Base-by-base conservation (phyloP, 768 basidiomycete genomes). In the Naganishia antarctica region DNA sequence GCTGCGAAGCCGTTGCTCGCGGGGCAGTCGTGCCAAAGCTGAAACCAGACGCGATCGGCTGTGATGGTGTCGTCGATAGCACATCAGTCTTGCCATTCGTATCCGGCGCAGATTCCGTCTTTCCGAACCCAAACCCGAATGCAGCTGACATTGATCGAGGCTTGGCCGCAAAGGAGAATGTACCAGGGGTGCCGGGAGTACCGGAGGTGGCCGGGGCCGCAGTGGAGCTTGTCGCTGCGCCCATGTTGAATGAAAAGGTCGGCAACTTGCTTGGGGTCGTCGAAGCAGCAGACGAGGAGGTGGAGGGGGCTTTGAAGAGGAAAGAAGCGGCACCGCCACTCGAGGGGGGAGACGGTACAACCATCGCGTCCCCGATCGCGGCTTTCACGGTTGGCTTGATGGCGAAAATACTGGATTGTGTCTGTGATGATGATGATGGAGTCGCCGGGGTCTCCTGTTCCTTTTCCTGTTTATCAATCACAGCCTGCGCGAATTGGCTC, bases 301-400 rank as follows among this genome's bases (percentile, higher is more conserved):
- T 31, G 13, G 62, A 37, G 7, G 49, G 37, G 31, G 65, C 50
- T 61, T 60, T 60, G 50, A 66, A 66, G 31, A 66, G 34, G 60
- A 64, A 64, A 8, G 53, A 44, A 11, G 40, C 21, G 9, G 50
- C 18, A n/a, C 48, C 37, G 15, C 37, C 25, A 21, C 28, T 44
- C 3, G 41, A 45, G 4, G 63, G 53, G 18, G 50, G 29, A 2
- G 41, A 32, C 16, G 63, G 63, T 6, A 64, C 44, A 13, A 64
- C 63, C 63, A 64, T 64, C 3, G 29, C 25, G 12, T 44, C 44
- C 11, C 59, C 46, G 15, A 46, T 47, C 12, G 53, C 58, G 16
- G 60, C 32, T 26, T 60, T 66, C 16, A 66, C 65, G 1, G 60
- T 50, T 18, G 65, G 65, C 21, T 60, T 66, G 58, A 66, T 66